These are phyloP conservation scores for Pseudogymnoascus sp. DNA, from an alignment of 2,329 filamentous ascomycete species.

Conservation along the genomic window DNA sequence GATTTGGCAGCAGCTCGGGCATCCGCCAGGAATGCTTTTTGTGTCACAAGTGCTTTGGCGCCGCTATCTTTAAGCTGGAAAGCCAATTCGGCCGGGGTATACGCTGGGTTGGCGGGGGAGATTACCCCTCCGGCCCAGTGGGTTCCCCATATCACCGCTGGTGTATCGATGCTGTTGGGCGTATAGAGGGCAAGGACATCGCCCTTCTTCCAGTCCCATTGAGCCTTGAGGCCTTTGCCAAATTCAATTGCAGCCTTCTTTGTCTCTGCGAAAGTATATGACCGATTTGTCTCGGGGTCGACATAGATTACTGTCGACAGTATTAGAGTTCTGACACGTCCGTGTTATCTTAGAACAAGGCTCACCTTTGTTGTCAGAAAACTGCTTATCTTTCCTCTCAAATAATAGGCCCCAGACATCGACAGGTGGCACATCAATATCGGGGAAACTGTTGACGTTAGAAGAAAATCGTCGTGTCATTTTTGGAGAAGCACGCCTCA, in stretches of 20 bases:
- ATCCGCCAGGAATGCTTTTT: constrained; percentile 56
- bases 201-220: constrained; percentile 72
- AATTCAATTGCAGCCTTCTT: constrained; percentile 64
- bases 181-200: constrained; percentile 79
- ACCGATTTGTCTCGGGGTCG: constrained; percentile 61
- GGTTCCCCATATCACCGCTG: constrained; percentile 67
- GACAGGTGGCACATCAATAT: constrained; percentile 62
- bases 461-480: not conserved
- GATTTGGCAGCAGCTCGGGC: constrained; percentile 61
- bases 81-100: constrained; percentile 75
- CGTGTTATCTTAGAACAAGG: not conserved
- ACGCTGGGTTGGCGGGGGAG: constrained; percentile 83
- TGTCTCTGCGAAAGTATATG: constrained; percentile 65
- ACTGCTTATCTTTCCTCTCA: constrained; percentile 57
- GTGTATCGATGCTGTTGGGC: constrained; percentile 80
- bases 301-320: constrained; percentile 61
- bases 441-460: constrained; percentile 39
- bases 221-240: constrained; percentile 67
- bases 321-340: constrained; percentile 3
- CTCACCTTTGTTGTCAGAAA: constrained; percentile 66
- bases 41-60: constrained; percentile 69
- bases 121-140: constrained; percentile 77
- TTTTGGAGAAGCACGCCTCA: not conserved
- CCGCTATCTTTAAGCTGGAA: constrained; percentile 76
- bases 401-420: constrained; percentile 79